Base-by-base conservation (phyloP, 768 basidiomycete species). In the Phlebiopsis gigantea region DNA sequence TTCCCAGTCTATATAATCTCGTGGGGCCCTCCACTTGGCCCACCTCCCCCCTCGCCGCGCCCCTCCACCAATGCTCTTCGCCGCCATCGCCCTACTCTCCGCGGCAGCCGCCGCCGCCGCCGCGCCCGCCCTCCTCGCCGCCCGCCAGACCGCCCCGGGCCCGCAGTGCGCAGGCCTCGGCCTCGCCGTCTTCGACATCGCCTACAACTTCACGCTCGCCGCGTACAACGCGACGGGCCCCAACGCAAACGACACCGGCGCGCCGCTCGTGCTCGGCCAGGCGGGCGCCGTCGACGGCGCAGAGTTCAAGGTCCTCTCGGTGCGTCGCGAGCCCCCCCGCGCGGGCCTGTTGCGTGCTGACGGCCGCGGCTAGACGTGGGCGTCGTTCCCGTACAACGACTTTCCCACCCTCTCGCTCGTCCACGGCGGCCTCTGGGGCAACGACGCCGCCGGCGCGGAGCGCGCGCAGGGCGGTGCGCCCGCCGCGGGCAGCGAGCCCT, bases 351-450 rank as follows among this genome's bases (percentile, higher is more conserved):
- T 42, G 12, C 6, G 42, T 5, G 42, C 42, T 43, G 42, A 43
- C 42, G 42, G 5, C 17, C 34, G 22, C 17, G 5, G 24, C 21
- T 46, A 80, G 79, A 81, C 80, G 1, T 78, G 68, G 44, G 73
- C 73, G 22, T 78, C 79, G 14, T 81, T 68, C 64, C 79, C 78
- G 14, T 79, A 76, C 69, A 72, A 80, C 65, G 73, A 78, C 45
- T 80, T 72, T 61, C 77, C 80, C 0, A 47, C 64, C 14, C 57
- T 81, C 12, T 67, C 70, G 26, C 71, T 82, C 51, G 50, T 68
- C 7, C 59, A 74, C 42, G 70, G 31, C 5, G 50, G 19, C 2
- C 50, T 51, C 5, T n/a, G 2, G 4, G 50, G 19, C 50, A 51
- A 14, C 15, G 31, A 12, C 19, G 4, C 31, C 6, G 14, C 1